Percentiles rank a stretch among this genome's conserved stretches.
Conservation (phyloP, 768 basidiomycete genomes). For the Tephrocybe sp. region DNA sequence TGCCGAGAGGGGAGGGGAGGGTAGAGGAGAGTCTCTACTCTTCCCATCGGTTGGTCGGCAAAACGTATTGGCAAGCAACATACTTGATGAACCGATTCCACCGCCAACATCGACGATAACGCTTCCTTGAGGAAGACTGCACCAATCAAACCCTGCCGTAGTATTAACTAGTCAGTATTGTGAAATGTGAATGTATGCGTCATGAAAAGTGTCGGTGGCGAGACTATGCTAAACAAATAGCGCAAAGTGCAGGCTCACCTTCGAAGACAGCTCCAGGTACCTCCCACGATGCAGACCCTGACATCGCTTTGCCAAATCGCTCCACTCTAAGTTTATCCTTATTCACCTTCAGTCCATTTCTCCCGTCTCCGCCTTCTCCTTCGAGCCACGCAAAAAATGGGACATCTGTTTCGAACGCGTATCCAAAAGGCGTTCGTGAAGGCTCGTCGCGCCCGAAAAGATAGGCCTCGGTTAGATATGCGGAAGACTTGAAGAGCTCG, state of each 20-base stretch:
- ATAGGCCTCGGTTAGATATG: slow-evolving; percentile 72
- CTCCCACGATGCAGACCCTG: slow-evolving; percentile 70
- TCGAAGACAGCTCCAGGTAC: slow-evolving; percentile 55
- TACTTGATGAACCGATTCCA: slow-evolving; percentile 53
- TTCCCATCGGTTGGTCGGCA: slow-evolving; percentile 17
- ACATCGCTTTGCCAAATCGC: slow-evolving; percentile 76
- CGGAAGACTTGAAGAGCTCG: slow-evolving; percentile 73
- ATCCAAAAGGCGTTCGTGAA: slow-evolving; percentile 65
- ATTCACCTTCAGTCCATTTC: slow-evolving; percentile 18
- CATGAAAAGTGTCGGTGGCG: neutral
- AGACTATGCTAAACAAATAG: neutral
- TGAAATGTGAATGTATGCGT: slow-evolving; percentile 10
- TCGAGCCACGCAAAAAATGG: slow-evolving; percentile 78
- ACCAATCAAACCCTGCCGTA: slow-evolving; percentile 57
- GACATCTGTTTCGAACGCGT: slow-evolving; percentile 53
- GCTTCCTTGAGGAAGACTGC: slow-evolving; percentile 43
- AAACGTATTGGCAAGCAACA: slow-evolving; percentile 34
- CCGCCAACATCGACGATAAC: slow-evolving; percentile 69
- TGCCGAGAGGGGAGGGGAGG: neutral
- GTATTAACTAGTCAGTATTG: neutral
- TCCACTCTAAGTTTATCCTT: slow-evolving; percentile 53
- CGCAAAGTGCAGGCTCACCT: slow-evolving; percentile 30
- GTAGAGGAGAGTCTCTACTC: neutral
- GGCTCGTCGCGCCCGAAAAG: slow-evolving; percentile 41
- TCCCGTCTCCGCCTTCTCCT: slow-evolving; percentile 22